Conservation (phyloP, 1,139 yeast species). For the Kluyveromyces sp. region DNA sequence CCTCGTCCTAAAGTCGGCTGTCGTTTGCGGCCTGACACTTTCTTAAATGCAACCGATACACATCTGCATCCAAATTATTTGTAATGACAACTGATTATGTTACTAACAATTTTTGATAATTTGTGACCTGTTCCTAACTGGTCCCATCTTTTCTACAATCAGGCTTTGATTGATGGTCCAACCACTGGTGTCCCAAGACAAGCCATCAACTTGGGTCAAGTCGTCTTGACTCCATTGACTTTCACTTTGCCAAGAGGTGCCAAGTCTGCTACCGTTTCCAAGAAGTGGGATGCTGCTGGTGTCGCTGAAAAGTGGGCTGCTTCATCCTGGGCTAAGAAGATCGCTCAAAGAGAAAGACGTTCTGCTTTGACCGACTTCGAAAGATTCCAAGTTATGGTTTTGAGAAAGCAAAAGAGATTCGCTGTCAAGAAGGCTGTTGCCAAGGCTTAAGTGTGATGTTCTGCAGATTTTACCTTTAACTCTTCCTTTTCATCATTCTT, state of each 20-base stretch:
- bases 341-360: slow-evolving; percentile 92
- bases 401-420: slow-evolving; percentile 94
- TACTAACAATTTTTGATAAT: slow-evolving; percentile 3
- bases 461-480: neutral
- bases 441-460: slow-evolving; percentile 54
- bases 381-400: slow-evolving; percentile 98
- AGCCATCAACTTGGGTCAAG: slow-evolving; percentile 78
- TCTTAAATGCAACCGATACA: too few relatives aligned
- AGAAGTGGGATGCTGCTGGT: slow-evolving; percentile 92
- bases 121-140: neutral
- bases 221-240: slow-evolving; percentile 88
- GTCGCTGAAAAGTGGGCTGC: slow-evolving; percentile 87
- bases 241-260: slow-evolving; percentile 92
- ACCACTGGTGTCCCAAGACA: slow-evolving; percentile 81
- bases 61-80: too few relatives aligned
- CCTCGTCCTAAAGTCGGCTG: too few relatives aligned
- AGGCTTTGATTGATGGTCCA: slow-evolving; percentile 97
- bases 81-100: neutral
- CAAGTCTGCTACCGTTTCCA: slow-evolving; percentile 74
- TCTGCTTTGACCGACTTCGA: slow-evolving; percentile 90
- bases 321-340: slow-evolving; percentile 96
- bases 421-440: slow-evolving; percentile 90
- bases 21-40: too few relatives aligned
- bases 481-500: neutral
- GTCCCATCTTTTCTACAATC: slow-evolving; percentile 9